Percentiles rank a stretch among this genome's conserved stretches.
These are phyloP conservation scores for Jamesozyma rosinii DNA, from an alignment of 805 yeast species.

Conservation along the genomic window DNA sequence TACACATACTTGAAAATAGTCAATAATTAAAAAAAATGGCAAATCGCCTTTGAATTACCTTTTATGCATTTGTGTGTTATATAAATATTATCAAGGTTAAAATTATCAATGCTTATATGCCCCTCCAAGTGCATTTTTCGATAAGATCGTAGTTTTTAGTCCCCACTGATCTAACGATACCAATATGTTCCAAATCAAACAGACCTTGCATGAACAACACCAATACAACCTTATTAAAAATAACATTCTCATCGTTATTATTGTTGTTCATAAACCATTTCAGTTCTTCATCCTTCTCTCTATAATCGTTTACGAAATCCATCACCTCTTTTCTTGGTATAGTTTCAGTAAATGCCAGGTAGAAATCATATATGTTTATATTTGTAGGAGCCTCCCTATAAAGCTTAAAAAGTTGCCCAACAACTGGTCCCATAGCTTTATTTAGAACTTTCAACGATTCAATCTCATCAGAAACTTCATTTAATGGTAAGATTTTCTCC, in stretches of 20 bases:
- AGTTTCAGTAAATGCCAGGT: conserved; percentile 48
- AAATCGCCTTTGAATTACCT: too few relatives aligned
- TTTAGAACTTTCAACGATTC: conserved; percentile 24
- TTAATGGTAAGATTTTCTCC: conserved; percentile 21
- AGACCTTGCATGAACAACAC: conserved; percentile 71
- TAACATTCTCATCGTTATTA: conserved; percentile 15
- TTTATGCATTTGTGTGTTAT: too few relatives aligned
- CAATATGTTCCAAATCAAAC: conserved; percentile 59
- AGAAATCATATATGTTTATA: conserved; percentile 62
- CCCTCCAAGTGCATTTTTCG: conserved; percentile 31
- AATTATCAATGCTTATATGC: conserved; percentile 21
- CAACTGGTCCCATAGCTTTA: conserved; percentile 40
- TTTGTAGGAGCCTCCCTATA: conserved; percentile 71
- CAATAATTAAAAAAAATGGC: background rate
- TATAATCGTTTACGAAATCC: conserved; percentile 19
- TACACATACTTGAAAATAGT: background rate
- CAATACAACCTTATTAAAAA: conserved; percentile 56
- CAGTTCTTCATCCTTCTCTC: conserved; percentile 22
- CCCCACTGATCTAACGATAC: conserved; percentile 53
- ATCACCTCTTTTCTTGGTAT: conserved; percentile 30
- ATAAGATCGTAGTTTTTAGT: conserved; percentile 27
- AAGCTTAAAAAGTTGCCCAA: conserved; percentile 51
- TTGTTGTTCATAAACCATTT: conserved; percentile 18
- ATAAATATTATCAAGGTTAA: too few relatives aligned
- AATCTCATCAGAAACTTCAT: conserved; percentile 9